A percentile compares a stretch with the other conserved stretches of the same genome.
Evolutionary conservation across 2,329 filamentous ascomycete species (phyloP).

Genomic region (Chaetomium globosum): DNA sequence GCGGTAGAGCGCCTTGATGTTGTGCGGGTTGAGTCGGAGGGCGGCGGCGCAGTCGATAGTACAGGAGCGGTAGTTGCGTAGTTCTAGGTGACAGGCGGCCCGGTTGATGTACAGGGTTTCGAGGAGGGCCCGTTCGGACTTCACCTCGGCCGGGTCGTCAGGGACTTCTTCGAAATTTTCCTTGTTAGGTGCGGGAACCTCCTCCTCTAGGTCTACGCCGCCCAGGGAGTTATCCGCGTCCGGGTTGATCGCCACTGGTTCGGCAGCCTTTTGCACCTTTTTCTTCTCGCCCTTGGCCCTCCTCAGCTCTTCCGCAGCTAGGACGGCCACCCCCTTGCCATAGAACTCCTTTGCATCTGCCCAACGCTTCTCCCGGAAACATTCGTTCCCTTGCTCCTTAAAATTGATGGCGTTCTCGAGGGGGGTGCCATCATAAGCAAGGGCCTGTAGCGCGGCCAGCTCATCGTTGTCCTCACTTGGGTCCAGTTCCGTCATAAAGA

Average conservation of each 20-base stretch:
- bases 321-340: conserved; percentile 75
- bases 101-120: conserved; percentile 84
- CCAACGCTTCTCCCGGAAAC: conserved; percentile 73
- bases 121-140: conserved; percentile 64
- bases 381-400: conserved; percentile 90
- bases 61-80: conserved; percentile 85
- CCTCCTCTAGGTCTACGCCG: conserved; percentile 10
- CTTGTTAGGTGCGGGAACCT: background rate
- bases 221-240: conserved; percentile 5
- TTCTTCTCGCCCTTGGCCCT: conserved; percentile 25
- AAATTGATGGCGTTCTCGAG: conserved; percentile 82
- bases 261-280: conserved; percentile 19
- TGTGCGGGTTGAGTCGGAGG: conserved; percentile 74
- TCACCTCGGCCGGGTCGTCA: conserved; percentile 57
- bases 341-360: conserved; percentile 90
- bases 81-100: conserved; percentile 83
- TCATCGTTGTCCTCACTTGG: conserved; percentile 71
- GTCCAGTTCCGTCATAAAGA: conserved; percentile 95
- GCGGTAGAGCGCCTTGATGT: conserved; percentile 90
- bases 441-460: conserved; percentile 82
- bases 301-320: conserved; percentile 65
- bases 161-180: conserved; percentile 24
- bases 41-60: conserved; percentile 82
- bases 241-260: conserved; percentile 9
- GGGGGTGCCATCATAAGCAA: conserved; percentile 90